Evolutionary conservation across 805 yeast genomes (phyloP).

Genomic region (Candida vartiovaarae): DNA sequence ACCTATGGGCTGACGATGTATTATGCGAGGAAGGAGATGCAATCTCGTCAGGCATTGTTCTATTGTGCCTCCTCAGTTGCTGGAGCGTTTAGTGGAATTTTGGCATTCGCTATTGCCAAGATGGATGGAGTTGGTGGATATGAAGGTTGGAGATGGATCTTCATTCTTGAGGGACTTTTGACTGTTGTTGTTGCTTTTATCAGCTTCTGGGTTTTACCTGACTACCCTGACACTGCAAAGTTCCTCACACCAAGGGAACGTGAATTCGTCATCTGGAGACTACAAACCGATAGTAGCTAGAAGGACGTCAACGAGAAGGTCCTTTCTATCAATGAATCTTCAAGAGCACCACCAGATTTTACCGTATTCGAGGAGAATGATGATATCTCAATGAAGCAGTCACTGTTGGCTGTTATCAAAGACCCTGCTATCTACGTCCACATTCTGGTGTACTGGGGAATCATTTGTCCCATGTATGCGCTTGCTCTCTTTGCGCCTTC

Average conservation of each 20-base stretch:
- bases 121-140: conserved; percentile 4
- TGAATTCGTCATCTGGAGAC: conserved; percentile 8
- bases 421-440: too few species aligned
- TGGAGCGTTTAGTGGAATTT: conserved; percentile 20
- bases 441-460: too few species aligned
- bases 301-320: too few species aligned
- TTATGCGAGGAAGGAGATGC: too few species aligned
- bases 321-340: too few species aligned
- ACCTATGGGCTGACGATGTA: too few species aligned
- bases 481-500: too few species aligned
- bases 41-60: conserved; percentile 19
- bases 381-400: too few species aligned
- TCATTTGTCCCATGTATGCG: too few species aligned
- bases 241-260: conserved; percentile 15
- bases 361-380: too few species aligned
- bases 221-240: conserved; percentile 15
- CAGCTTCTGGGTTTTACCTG: conserved; percentile 9
- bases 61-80: conserved; percentile 6
- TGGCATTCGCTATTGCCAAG: conserved; percentile 21
- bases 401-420: too few species aligned
- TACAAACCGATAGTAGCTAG: background rate
- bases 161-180: conserved; percentile 15
- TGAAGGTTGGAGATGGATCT: conserved; percentile 18
- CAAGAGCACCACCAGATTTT: too few species aligned
- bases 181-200: conserved; percentile 9